Percentiles rank a stretch among this genome's conserved stretches.
Conservation (phyloP, 2,329 filamentous ascomycete genomes). For the Tolypocladium album region DNA sequence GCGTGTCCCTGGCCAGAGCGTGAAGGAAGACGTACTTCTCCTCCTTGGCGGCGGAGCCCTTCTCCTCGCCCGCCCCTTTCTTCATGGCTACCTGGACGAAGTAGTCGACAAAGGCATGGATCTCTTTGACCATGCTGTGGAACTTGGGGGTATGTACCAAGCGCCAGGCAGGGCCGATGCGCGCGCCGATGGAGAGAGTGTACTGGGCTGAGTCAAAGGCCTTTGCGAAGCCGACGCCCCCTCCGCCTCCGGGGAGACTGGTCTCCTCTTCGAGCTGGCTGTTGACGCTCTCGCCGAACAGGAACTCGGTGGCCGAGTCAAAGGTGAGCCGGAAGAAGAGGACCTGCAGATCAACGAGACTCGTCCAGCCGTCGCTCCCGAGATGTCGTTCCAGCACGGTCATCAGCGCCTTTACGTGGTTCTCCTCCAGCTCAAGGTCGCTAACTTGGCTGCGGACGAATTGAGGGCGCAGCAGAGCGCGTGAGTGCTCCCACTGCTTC, state of each 20-base stretch:
- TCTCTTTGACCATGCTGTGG: slow-evolving; percentile 48
- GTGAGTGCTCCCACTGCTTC: slow-evolving; percentile 24
- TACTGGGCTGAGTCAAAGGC: slow-evolving; percentile 25
- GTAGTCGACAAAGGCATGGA: slow-evolving; percentile 59
- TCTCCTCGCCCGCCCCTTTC: not conserved
- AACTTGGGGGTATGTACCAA: slow-evolving; percentile 44
- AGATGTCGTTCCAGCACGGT: slow-evolving; percentile 9
- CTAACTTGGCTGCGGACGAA: slow-evolving; percentile 31
- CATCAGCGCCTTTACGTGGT: slow-evolving; percentile 21
- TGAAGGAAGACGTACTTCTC: slow-evolving; percentile 20
- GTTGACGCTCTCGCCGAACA: slow-evolving; percentile 47
- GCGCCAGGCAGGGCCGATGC: slow-evolving; percentile 32
- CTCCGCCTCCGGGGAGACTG: slow-evolving; percentile 7
- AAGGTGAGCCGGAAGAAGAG: slow-evolving; percentile 38
- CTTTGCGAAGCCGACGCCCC: slow-evolving; percentile 17
- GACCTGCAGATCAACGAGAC: slow-evolving; percentile 29
- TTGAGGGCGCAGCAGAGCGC: slow-evolving; percentile 27
- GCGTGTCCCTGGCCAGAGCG: slow-evolving; percentile 20
- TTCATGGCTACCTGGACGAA: slow-evolving; percentile 50
- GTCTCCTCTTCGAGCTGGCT: slow-evolving; percentile 23
- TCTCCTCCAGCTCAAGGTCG: slow-evolving; percentile 29
- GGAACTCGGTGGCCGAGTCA: slow-evolving; percentile 40
- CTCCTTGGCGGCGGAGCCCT: slow-evolving; percentile 4
- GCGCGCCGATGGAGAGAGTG: slow-evolving; percentile 41
- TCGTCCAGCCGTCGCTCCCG: slow-evolving; percentile 22